Evolutionary conservation across 208 protist genomes (phyloP), one percentile per base, ranked within the genome.

Genomic region (Crithidia sp.): DNA sequence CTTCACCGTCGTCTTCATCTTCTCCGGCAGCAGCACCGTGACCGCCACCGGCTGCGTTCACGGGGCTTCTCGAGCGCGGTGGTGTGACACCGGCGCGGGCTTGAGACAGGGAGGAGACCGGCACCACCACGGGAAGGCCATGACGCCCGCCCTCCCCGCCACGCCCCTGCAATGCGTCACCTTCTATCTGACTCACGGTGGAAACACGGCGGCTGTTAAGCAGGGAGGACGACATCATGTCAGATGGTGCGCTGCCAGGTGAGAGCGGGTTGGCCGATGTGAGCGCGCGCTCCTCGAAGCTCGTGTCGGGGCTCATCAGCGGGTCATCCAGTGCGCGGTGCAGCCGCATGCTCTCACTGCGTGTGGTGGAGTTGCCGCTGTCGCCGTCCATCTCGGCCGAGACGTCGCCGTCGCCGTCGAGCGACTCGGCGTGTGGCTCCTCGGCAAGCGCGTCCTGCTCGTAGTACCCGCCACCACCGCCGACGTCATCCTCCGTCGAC

Each of bases 401-500:
- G 28, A 28, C 28, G 28, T 28, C 28, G 28, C 28, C 28, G 28
- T 28, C 28, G 28, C 28, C 28, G 28, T 28, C 28, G 28, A 28
- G 28, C 28, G 28, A 28, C 28, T 61, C 63, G 5, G 5, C 54
- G 43, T 61, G 54, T 10, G 54, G 65, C 53, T 70, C 54, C 14
- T 70, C 74, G 4, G 53, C 74, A 6, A 79, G 5, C 4, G 74
- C 74, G 37, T 79, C 74, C 4, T 61, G 74, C 49, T 79, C 74
- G 47, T 79, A 79, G 45, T 79, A 79, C 0, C 74, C 74, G 40
- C 74, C 74, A 16, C 50, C 74, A 39, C 67, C 74, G 7, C 52
- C 67, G 44, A 60, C 74, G 43, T 44, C 71, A 13, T 19, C 50
- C 37, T 56, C 57, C 37, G 62, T 43, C 39, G 40, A 49, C 7